phyloP scores from a whole-genome alignment of 2,329 filamentous ascomycete genomes.

The Fusarium xylarioides region DNA sequence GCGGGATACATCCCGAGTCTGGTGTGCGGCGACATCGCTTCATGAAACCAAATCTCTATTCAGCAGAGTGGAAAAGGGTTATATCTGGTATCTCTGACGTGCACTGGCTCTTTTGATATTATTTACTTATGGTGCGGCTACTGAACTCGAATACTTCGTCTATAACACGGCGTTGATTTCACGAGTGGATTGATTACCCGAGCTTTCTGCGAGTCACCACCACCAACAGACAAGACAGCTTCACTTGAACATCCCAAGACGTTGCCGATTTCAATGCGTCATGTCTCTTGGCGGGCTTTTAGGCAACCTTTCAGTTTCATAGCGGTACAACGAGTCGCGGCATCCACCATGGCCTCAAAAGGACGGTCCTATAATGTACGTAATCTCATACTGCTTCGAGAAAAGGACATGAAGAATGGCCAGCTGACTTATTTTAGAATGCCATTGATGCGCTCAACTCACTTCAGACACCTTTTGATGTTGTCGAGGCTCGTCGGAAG shows the following conservation, averaged over 20 bases:
- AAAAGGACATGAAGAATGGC: not conserved
- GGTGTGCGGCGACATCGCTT: slow-evolving; percentile 4
- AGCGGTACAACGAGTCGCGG: slow-evolving; percentile 17
- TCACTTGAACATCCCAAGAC: not conserved
- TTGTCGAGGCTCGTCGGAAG: slow-evolving; percentile 80
- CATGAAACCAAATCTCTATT: not conserved
- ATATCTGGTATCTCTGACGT: no score
- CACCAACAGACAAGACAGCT: slow-evolving; percentile 1
- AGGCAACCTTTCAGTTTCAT: slow-evolving; percentile 32
- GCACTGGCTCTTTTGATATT: not conserved
- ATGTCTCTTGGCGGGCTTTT: slow-evolving; percentile 44
- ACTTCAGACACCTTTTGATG: slow-evolving; percentile 86
- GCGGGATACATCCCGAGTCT: slow-evolving; percentile 23
- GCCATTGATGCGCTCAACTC: slow-evolving; percentile 88
- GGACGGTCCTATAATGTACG: slow-evolving; percentile 49
- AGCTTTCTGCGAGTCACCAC: slow-evolving; percentile 38
- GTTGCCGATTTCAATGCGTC: slow-evolving; percentile 44
- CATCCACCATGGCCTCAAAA: slow-evolving; percentile 44
- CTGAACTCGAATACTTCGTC: not conserved
- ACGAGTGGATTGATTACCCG: slow-evolving; percentile 42
- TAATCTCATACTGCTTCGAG: not conserved
- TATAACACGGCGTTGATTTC: not conserved
- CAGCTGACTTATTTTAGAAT: slow-evolving; percentile 64
- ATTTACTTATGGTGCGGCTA: not conserved
- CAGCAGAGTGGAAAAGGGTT: not conserved